Evolutionary conservation across 163 green algal species (phyloP).

Genomic region (Volvox carteri): DNA sequence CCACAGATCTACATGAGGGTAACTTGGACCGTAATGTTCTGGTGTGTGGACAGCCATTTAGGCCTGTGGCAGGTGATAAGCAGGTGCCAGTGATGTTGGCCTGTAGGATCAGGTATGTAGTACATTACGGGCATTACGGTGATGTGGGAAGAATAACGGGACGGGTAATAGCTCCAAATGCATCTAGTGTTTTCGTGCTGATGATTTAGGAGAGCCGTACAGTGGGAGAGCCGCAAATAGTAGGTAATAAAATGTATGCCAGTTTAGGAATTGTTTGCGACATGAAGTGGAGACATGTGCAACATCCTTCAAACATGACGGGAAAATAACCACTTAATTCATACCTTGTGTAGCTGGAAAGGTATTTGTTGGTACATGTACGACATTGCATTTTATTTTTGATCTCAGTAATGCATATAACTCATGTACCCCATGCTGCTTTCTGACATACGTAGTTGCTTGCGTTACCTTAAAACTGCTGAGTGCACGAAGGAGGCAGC

Average conservation of each 20-base stretch:
- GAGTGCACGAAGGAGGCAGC: too few species aligned
- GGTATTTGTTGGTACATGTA: too few species aligned
- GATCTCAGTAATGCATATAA: too few species aligned
- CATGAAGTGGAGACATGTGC: too few species aligned
- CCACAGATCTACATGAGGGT: not conserved
- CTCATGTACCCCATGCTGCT: too few species aligned
- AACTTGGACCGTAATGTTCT: not conserved
- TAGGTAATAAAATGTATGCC: not conserved
- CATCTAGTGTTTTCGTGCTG: not conserved
- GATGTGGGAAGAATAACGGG: not conserved
- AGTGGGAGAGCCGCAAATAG: not conserved
- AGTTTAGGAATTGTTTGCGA: not conserved
- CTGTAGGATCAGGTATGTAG: conserved; percentile 54
- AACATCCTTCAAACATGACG: too few species aligned
- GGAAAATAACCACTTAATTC: too few species aligned
- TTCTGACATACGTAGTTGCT: too few species aligned
- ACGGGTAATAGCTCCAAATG: not conserved
- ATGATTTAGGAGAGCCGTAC: not conserved
- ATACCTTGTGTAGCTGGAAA: too few species aligned
- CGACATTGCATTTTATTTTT: too few species aligned
- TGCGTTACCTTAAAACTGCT: too few species aligned
- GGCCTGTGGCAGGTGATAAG: not conserved
- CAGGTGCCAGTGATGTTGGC: conserved; percentile 56
- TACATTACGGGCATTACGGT: too few species aligned
- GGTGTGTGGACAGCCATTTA: conserved; percentile 12